These are phyloP conservation scores for Apiospora aurea DNA, from an alignment of 2,329 filamentous ascomycete species.

Conservation along the genomic window DNA sequence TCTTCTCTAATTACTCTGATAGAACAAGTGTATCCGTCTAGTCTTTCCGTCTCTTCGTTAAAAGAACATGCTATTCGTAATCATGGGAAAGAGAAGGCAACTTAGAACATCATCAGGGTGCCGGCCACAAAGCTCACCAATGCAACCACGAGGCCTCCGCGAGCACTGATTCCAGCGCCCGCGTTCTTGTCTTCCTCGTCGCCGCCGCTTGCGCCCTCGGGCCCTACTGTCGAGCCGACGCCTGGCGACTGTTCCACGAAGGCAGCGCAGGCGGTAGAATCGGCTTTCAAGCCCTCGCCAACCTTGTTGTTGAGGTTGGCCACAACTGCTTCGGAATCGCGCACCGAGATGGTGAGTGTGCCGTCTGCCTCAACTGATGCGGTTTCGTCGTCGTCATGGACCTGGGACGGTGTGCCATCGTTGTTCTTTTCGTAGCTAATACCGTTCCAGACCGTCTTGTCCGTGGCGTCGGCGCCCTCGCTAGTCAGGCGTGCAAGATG, in stretches of 20 bases:
- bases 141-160: not conserved
- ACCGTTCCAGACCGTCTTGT: slow-evolving; percentile 54
- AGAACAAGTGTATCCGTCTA: slow-evolving; percentile 8
- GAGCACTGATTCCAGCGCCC: not conserved
- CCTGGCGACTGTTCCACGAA: slow-evolving; percentile 15
- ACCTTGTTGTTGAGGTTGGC: slow-evolving; percentile 48
- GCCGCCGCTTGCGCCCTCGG: not conserved
- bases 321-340: slow-evolving; percentile 55
- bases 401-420: slow-evolving; percentile 47
- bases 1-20: slow-evolving; percentile 7
- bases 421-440: slow-evolving; percentile 51
- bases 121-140: slow-evolving; percentile 21
- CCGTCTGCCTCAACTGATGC: slow-evolving; percentile 44
- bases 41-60: not conserved
- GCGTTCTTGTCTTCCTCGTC: slow-evolving; percentile 12
- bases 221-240: not conserved
- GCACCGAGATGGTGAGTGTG: slow-evolving; percentile 43
- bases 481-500: slow-evolving; percentile 56
- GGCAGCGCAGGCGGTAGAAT: slow-evolving; percentile 24
- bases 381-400: slow-evolving; percentile 42
- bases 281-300: slow-evolving; percentile 23
- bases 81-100: not conserved
- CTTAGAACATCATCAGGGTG: slow-evolving; percentile 7
- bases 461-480: slow-evolving; percentile 50
- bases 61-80: slow-evolving; percentile 8